Conservation (phyloP, 257 asterid genomes). For the Anisodus tanguticus region DNA sequence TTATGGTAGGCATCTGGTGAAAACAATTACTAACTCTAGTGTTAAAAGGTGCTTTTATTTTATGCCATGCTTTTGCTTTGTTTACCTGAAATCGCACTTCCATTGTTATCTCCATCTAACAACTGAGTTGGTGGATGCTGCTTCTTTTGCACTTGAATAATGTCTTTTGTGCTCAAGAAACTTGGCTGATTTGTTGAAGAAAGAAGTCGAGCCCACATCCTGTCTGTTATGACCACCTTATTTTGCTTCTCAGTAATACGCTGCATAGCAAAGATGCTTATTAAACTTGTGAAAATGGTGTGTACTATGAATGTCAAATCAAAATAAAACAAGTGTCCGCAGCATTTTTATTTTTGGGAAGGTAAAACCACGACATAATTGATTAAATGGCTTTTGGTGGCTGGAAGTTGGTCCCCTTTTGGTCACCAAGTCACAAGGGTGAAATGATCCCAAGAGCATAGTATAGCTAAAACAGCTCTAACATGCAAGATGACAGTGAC, state of each 20-base stretch:
- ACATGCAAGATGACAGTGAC: not conserved
- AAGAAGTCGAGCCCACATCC: slow-evolving; percentile 65
- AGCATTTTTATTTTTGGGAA: not conserved
- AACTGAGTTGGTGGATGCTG: slow-evolving; percentile 31
- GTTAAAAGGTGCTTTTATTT: slow-evolving; percentile 34
- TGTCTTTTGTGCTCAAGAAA: slow-evolving; percentile 42
- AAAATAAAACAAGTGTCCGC: not conserved
- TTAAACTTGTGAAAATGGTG: slow-evolving; percentile 21
- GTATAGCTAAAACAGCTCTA: not conserved
- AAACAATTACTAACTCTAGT: not conserved
- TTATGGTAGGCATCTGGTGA: slow-evolving; percentile 35
- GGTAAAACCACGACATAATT: not conserved
- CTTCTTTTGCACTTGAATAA: slow-evolving; percentile 18
- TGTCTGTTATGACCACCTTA: slow-evolving; percentile 57
- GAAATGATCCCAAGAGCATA: not conserved
- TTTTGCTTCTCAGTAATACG: slow-evolving; percentile 53
- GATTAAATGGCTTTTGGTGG: not conserved
- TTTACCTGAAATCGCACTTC: slow-evolving; percentile 40
- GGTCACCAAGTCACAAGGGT: not conserved
- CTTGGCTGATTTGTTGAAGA: slow-evolving; percentile 64
- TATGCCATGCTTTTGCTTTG: slow-evolving; percentile 32
- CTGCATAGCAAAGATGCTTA: slow-evolving; percentile 36
- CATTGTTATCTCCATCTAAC: slow-evolving; percentile 34
- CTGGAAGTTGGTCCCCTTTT: not conserved
- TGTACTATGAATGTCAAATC: not conserved